Percentiles rank a stretch among this genome's conserved stretches.
Evolutionary conservation across 768 basidiomycete species (phyloP).

Genomic region (Boletellus emodensis): DNA sequence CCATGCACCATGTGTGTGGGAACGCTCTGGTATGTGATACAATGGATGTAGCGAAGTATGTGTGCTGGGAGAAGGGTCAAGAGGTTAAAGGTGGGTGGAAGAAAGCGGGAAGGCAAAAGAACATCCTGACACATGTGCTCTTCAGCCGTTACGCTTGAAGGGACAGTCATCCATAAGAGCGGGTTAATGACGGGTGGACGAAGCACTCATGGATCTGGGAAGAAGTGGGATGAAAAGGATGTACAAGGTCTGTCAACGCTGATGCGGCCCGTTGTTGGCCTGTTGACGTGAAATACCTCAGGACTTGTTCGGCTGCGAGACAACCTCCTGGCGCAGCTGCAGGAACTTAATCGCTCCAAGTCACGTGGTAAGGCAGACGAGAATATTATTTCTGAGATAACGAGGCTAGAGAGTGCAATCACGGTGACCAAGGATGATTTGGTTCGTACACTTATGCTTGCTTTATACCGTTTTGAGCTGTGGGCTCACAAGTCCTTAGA

Average conservation of each 20-base stretch:
- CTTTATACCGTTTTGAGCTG: neutral
- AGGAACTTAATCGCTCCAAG: constrained; percentile 80
- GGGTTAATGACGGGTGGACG: constrained; percentile 95
- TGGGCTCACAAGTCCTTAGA: constrained; percentile 39
- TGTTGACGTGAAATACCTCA: constrained; percentile 3
- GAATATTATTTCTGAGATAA: constrained; percentile 67
- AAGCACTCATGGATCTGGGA: constrained; percentile 67
- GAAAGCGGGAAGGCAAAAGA: constrained; percentile 35
- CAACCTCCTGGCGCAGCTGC: constrained; percentile 65
- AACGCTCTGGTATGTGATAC: constrained; percentile 94
- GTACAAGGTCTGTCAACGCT: constrained; percentile 59
- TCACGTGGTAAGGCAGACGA: constrained; percentile 85
- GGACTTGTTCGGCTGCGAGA: constrained; percentile 64
- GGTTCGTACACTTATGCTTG: constrained; percentile 39
- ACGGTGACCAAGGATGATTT: constrained; percentile 79
- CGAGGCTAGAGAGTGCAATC: constrained; percentile 73
- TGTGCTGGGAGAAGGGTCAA: constrained; percentile 92
- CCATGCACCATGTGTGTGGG: constrained; percentile 96
- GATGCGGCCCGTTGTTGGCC: constrained; percentile 24
- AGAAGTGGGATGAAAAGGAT: constrained; percentile 95
- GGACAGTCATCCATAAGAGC: constrained; percentile 95
- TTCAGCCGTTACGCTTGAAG: constrained; percentile 91
- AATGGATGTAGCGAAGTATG: constrained; percentile 86
- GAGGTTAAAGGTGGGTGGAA: constrained; percentile 88
- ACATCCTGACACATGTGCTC: neutral